Evolutionary conservation across 257 asterid species (phyloP).

Genomic region (Ilex asprella): DNA sequence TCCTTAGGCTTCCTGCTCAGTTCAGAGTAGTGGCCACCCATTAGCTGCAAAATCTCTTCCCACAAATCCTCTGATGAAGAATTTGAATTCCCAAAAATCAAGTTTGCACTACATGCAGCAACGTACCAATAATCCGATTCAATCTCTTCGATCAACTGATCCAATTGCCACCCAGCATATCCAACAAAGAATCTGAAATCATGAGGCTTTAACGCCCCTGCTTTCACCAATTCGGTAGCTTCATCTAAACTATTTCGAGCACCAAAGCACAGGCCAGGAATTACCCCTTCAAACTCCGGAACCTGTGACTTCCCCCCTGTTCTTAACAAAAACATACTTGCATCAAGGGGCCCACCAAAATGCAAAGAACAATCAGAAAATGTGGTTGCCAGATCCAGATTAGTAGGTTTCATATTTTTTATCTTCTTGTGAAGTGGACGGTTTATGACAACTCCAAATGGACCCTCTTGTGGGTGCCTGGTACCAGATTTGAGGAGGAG

Average conservation of each 20-base stretch:
- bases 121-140: slow-evolving; percentile 76
- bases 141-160: slow-evolving; percentile 76
- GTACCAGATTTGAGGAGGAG: slow-evolving; percentile 88
- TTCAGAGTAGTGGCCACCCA: slow-evolving; percentile 95
- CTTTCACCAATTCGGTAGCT: slow-evolving; percentile 63
- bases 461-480: slow-evolving; percentile 82
- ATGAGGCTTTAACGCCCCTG: slow-evolving; percentile 56
- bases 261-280: slow-evolving; percentile 76
- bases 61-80: slow-evolving; percentile 62
- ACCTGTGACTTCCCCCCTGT: slow-evolving; percentile 36
- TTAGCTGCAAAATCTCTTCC: slow-evolving; percentile 85
- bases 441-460: slow-evolving; percentile 77
- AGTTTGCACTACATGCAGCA: slow-evolving; percentile 80
- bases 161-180: slow-evolving; percentile 92
- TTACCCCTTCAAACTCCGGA: slow-evolving; percentile 63
- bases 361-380: slow-evolving; percentile 75
- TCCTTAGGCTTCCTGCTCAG: slow-evolving; percentile 94
- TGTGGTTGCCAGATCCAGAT: slow-evolving; percentile 67
- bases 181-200: slow-evolving; percentile 89
- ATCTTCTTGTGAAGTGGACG: slow-evolving; percentile 75
- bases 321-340: slow-evolving; percentile 72
- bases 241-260: slow-evolving; percentile 72
- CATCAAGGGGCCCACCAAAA: slow-evolving; percentile 96
- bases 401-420: slow-evolving; percentile 77
- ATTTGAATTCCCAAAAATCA: slow-evolving; percentile 46